phyloP scores from a whole-genome alignment of 805 yeast genomes.

The Wickerhamiella lipophila region DNA sequence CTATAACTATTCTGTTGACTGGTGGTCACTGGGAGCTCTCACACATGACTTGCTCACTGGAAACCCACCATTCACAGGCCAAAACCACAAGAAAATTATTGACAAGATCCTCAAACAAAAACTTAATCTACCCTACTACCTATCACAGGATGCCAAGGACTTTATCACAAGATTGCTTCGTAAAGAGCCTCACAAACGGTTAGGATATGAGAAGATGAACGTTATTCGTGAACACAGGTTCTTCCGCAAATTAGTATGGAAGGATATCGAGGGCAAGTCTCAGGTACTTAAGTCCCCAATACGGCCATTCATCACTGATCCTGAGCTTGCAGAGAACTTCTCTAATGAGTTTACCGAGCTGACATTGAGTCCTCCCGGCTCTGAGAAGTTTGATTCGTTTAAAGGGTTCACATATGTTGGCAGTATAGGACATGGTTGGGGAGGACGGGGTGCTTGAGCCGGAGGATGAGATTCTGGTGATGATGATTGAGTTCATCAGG shows the following conservation, averaged over 20 bases:
- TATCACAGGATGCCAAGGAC: slow-evolving; percentile 72
- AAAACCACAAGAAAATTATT: slow-evolving; percentile 58
- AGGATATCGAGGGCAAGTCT: slow-evolving; percentile 38
- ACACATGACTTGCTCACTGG: slow-evolving; percentile 72
- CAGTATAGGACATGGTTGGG: slow-evolving; percentile 13
- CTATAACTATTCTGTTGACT: slow-evolving; percentile 71
- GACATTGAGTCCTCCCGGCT: slow-evolving; percentile 29
- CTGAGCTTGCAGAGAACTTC: slow-evolving; percentile 73
- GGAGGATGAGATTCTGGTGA: too few species aligned
- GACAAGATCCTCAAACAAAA: slow-evolving; percentile 59
- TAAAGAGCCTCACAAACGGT: slow-evolving; percentile 56
- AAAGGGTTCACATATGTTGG: slow-evolving; percentile 24
- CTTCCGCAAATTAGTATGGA: slow-evolving; percentile 69
- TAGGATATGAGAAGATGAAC: slow-evolving; percentile 44
- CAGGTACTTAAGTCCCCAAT: slow-evolving; percentile 55
- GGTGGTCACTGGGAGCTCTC: slow-evolving; percentile 87
- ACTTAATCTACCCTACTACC: slow-evolving; percentile 56
- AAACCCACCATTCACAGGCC: slow-evolving; percentile 80
- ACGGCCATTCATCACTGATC: slow-evolving; percentile 69
- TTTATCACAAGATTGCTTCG: slow-evolving; percentile 50
- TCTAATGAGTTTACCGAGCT: slow-evolving; percentile 65
- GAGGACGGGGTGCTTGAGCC: slow-evolving; percentile 3
- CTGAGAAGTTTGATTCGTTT: slow-evolving; percentile 13
- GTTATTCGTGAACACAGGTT: slow-evolving; percentile 52
- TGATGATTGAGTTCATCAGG: too few species aligned